Conservation (phyloP, 2,329 filamentous ascomycete genomes). For the Diplodia seriata region DNA sequence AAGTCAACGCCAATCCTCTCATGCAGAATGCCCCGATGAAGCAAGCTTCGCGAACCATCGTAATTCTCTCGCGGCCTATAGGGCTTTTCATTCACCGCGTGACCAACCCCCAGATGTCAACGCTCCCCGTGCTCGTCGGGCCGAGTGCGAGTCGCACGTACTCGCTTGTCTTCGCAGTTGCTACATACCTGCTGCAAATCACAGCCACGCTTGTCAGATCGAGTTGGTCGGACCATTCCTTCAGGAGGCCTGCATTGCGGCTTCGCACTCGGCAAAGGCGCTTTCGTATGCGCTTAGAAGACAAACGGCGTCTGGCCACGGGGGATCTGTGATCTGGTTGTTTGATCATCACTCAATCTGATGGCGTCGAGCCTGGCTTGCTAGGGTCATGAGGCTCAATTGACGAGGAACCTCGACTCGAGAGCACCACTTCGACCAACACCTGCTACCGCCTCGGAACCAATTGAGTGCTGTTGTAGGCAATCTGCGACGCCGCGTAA, state of each 20-base stretch:
- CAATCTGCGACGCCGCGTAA: too few relatives aligned
- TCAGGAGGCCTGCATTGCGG: not conserved
- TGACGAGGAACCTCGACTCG: not conserved
- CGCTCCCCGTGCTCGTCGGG: not conserved
- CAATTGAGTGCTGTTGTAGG: not conserved
- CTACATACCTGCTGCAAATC: not conserved
- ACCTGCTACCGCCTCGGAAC: not conserved
- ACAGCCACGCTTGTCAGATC: not conserved
- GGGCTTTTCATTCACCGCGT: not conserved
- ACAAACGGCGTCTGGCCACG: not conserved
- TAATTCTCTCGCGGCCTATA: not conserved
- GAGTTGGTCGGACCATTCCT: not conserved
- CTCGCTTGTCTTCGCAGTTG: not conserved
- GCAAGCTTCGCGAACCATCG: slow-evolving; percentile 1
- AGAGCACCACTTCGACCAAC: not conserved
- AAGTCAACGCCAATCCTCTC: not conserved
- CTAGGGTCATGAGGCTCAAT: not conserved
- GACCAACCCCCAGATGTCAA: not conserved
- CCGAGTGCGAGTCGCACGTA: not conserved
- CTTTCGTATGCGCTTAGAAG: not conserved
- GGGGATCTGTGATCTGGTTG: not conserved
- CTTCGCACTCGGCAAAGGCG: not conserved
- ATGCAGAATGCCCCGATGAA: not conserved
- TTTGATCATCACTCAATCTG: not conserved
- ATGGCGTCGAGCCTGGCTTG: not conserved